These are phyloP conservation scores for Heracleum sosnowskyi DNA, from an alignment of 129 eudicot genomes.

Conservation along the genomic window DNA sequence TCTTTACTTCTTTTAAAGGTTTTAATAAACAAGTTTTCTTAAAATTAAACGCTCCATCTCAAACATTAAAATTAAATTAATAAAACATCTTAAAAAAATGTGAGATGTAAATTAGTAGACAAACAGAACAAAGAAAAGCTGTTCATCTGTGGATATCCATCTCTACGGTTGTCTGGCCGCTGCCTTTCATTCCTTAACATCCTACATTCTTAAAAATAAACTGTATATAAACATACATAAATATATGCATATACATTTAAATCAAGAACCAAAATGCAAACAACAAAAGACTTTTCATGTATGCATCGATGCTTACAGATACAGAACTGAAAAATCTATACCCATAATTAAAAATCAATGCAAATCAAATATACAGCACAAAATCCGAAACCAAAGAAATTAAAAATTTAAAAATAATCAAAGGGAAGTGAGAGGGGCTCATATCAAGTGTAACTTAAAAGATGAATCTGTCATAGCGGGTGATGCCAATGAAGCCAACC, in stretches of 20 bases:
- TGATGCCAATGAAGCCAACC: conserved; percentile 14
- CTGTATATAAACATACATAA: background rate
- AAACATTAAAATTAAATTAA: too few species aligned
- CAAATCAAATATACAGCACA: background rate
- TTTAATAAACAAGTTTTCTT: too few species aligned
- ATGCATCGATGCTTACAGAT: conserved; percentile 1
- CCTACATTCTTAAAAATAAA: background rate
- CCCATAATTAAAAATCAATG: conserved; percentile 8
- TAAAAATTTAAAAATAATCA: background rate
- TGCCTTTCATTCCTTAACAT: conserved; percentile 1
- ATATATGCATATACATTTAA: too few species aligned
- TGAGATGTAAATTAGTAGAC: conserved; percentile 19
- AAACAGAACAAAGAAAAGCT: conserved; percentile 10
- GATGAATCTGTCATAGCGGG: conserved; percentile 18
- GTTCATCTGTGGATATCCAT: conserved; percentile 16
- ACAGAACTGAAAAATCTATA: background rate
- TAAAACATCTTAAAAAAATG: too few species aligned
- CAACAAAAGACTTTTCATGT: background rate
- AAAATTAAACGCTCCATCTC: too few species aligned
- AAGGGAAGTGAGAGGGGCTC: conserved; percentile 11
- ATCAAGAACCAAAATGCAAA: background rate
- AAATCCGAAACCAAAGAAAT: background rate
- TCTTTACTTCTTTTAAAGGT: too few species aligned
- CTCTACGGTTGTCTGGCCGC: conserved; percentile 25
- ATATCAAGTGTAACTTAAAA: conserved; percentile 20